Evolutionary conservation across 1,284 basidiomycete species (phyloP).

Genomic region (Salmacisia buchloeana): DNA sequence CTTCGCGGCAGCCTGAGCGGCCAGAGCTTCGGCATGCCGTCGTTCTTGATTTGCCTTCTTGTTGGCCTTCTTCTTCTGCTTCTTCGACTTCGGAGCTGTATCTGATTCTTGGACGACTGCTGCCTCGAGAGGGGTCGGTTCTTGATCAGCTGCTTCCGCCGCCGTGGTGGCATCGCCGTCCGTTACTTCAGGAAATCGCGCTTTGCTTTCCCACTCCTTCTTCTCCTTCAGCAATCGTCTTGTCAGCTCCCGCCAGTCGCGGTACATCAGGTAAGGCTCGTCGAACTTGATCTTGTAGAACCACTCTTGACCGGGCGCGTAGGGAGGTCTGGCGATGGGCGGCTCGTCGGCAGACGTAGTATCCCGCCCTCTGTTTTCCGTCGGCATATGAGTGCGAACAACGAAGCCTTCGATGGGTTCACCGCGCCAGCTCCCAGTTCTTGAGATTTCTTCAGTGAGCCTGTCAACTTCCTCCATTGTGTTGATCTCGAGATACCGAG

Average conservation of each 20-base stretch:
- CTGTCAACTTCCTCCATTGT: slow-evolving; percentile 65
- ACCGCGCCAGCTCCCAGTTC: slow-evolving; percentile 70
- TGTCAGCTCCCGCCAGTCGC: slow-evolving; percentile 94
- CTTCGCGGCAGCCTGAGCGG: slow-evolving; percentile 8
- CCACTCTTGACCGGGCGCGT: slow-evolving; percentile 69
- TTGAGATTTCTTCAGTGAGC: slow-evolving; percentile 67
- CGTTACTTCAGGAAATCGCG: background rate
- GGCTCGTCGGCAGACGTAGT: slow-evolving; percentile 40
- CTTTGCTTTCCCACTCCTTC: slow-evolving; percentile 21
- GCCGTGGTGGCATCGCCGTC: background rate
- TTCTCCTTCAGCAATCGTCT: slow-evolving; percentile 55
- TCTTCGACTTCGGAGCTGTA: slow-evolving; percentile 27
- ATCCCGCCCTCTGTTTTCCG: background rate
- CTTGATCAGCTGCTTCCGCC: background rate
- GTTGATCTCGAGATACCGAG: slow-evolving; percentile 61
- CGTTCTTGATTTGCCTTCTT: slow-evolving; percentile 13
- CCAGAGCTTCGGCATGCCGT: background rate
- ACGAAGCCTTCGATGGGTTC: slow-evolving; percentile 93
- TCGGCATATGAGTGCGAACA: slow-evolving; percentile 56
- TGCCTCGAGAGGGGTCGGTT: background rate
- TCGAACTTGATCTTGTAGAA: slow-evolving; percentile 99
- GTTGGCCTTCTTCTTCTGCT: slow-evolving; percentile 17
- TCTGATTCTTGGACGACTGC: background rate
- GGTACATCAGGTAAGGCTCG: slow-evolving; percentile 97
- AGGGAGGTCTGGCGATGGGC: slow-evolving; percentile 40